A percentile compares a stretch with the other conserved stretches of the same genome.
phyloP scores from a whole-genome alignment of 1,139 yeast genomes.

The Pichia sp. region DNA sequence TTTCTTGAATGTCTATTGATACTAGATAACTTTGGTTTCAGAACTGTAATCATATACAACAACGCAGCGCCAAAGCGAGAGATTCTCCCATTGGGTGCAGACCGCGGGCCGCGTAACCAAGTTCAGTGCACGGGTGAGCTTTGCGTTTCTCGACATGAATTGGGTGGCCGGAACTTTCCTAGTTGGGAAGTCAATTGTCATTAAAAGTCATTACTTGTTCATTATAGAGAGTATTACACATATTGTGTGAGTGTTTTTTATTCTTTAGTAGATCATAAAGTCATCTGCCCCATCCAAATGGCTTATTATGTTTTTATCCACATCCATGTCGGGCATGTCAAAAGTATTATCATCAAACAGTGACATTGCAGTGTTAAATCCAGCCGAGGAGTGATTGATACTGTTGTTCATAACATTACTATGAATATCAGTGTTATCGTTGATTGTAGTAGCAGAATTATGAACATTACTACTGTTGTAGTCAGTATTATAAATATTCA shows the following conservation, averaged over 20 bases:
- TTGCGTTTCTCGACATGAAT: background rate
- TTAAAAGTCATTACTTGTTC: background rate
- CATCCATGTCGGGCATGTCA: background rate
- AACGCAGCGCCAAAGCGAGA: background rate
- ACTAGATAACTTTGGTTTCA: background rate
- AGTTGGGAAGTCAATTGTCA: background rate
- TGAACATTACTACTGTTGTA: background rate
- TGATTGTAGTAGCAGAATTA: background rate
- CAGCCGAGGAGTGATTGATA: background rate
- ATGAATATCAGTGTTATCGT: background rate
- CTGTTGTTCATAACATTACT: background rate
- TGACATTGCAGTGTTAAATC: background rate
- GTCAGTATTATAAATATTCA: background rate
- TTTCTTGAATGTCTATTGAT: background rate
- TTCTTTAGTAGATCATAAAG: conserved; percentile 13
- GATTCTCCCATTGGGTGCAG: background rate
- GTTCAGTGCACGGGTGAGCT: background rate
- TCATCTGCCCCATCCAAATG: conserved; percentile 7
- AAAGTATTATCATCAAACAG: background rate
- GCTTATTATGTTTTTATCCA: background rate
- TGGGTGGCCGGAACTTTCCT: background rate
- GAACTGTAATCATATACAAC: background rate
- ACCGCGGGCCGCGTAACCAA: conserved; percentile 10
- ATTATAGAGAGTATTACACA: background rate
- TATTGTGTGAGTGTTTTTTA: background rate